Conservation (phyloP, 2,329 filamentous ascomycete species). For the Fusarium succisae region DNA sequence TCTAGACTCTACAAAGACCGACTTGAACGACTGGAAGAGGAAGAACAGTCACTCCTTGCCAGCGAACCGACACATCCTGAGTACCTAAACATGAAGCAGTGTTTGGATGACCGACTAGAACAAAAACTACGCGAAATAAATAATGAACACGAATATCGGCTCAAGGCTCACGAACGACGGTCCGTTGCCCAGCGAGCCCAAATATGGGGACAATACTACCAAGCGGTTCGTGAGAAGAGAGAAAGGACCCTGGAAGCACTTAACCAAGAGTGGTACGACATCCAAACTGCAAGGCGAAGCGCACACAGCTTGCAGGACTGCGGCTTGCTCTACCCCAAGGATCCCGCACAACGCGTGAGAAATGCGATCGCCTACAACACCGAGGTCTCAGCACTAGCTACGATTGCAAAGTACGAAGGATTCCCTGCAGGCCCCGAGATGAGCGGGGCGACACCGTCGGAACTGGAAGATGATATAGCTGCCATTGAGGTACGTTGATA, state of each 20-base stretch:
- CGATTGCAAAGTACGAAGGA: slow-evolving; percentile 92
- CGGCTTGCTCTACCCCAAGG: slow-evolving; percentile 81
- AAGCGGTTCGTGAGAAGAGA: slow-evolving; percentile 82
- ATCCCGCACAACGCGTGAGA: slow-evolving; percentile 78
- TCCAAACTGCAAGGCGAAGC: slow-evolving; percentile 87
- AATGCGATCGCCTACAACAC: slow-evolving; percentile 94
- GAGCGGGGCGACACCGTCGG: slow-evolving; percentile 72
- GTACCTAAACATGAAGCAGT: slow-evolving; percentile 88
- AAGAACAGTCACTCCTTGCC: slow-evolving; percentile 69
- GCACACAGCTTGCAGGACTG: slow-evolving; percentile 85
- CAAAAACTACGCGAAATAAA: slow-evolving; percentile 82
- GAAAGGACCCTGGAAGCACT: slow-evolving; percentile 82
- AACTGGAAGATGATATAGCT: slow-evolving; percentile 87
- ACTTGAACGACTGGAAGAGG: slow-evolving; percentile 79
- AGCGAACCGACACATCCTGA: slow-evolving; percentile 84
- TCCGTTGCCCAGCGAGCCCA: slow-evolving; percentile 86
- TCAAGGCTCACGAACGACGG: slow-evolving; percentile 76
- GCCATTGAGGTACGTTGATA: slow-evolving; percentile 77
- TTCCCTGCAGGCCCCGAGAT: slow-evolving; percentile 96
- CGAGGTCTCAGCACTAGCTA: slow-evolving; percentile 90
- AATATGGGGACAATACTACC: slow-evolving; percentile 89
- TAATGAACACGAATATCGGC: slow-evolving; percentile 76
- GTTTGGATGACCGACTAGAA: slow-evolving; percentile 82
- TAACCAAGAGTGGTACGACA: slow-evolving; percentile 90
- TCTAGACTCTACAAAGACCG: slow-evolving; percentile 86